phyloP scores from a whole-genome alignment of 257 asterid genomes.

The Nyctanthes arbortristis region DNA sequence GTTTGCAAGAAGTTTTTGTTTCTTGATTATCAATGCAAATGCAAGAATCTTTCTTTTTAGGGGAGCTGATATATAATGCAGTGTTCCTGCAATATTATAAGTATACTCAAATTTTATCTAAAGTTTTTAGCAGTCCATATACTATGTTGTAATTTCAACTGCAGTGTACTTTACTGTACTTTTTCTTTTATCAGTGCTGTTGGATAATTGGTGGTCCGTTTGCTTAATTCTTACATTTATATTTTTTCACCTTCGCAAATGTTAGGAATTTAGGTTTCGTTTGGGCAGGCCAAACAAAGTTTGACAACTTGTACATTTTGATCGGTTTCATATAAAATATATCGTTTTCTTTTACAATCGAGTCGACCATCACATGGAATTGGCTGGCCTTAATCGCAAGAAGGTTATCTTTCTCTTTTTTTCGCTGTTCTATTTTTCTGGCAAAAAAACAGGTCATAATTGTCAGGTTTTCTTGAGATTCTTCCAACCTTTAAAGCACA shows the following conservation, averaged over 20 bases:
- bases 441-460: constrained; percentile 16
- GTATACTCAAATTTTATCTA: background rate
- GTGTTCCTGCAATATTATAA: no score
- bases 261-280: background rate
- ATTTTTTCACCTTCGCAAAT: background rate
- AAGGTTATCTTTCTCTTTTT: background rate
- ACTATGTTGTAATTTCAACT: background rate
- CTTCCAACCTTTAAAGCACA: constrained; percentile 36
- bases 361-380: constrained; percentile 2
- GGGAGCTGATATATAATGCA: background rate
- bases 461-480: constrained; percentile 38
- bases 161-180: background rate
- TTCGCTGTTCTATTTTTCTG: constrained; percentile 1
- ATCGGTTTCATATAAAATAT: background rate
- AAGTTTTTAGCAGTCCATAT: background rate
- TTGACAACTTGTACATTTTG: background rate
- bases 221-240: constrained; percentile 14
- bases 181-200: background rate
- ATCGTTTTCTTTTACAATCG: background rate
- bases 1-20: constrained; percentile 10
- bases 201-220: background rate
- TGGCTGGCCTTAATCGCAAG: constrained; percentile 13
- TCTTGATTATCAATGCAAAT: constrained; percentile 21
- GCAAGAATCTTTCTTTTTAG: constrained; percentile 3
- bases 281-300: background rate